Base-by-base conservation (phyloP, 208 protist species). In the Plasmodiophora brassicae region DNA sequence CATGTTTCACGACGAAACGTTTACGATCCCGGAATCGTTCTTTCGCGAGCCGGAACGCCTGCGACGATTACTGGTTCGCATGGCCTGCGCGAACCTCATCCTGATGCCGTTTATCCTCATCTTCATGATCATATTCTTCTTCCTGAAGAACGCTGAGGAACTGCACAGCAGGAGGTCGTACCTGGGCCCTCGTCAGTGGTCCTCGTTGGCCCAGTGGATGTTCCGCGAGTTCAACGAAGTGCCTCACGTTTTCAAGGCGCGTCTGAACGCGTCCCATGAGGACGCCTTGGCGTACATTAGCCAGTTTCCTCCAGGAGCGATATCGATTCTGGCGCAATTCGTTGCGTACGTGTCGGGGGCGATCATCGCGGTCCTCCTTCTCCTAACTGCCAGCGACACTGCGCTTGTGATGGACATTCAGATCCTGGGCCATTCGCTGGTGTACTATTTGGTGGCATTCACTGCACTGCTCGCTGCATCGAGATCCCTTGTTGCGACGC, bases 41-140 rank as follows among this genome's bases (percentile, higher is more conserved):
- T 32, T 78, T 32, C 65, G n/a, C 10, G n/a, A 78, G n/a, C 65
- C 65, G 65, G 14, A 78, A 32, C 10, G 32, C 5, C n/a, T 78
- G 20, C 5, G 65, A 8, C 5, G n/a, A 5, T 38, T 78, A 38
- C 41, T 78, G 32, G n/a, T 78, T 5, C 65, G 41, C 32, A 78
- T 78, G 65, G 65, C 65, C 10, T 44, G 32, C 5, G 65, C 65
- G n/a, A 78, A 78, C 41, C 41, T 78, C n/a, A 5, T 78, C 20
- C n/a, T 78, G n/a, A 78, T 78, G 65, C 65, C 65, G n/a, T 78
- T 78, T 38, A 78, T 78, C n/a, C n/a, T 78, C 5, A 8, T 78
- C n/a, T 78, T 78, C 65, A 78, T 78, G 65, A 32, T 32, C n/a
- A 78, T 78, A 14, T 78, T 78, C 65, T 78, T 78, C n/a, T 78